phyloP scores from a whole-genome alignment of 2,329 filamentous ascomycete genomes.

The Aspergillus sclerotialis region DNA sequence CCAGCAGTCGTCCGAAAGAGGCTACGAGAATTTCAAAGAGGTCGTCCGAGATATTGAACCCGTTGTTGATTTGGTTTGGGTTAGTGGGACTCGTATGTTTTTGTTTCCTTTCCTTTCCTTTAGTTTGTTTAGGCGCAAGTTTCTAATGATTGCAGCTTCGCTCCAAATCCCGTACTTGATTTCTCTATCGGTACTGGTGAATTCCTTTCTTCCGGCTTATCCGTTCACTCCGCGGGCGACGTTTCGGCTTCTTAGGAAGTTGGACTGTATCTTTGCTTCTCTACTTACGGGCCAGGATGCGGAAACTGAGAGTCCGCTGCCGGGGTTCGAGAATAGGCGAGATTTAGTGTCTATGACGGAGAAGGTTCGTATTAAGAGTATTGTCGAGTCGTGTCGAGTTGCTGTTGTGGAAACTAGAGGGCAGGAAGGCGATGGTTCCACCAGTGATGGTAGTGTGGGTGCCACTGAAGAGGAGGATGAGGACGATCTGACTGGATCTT shows the following conservation, averaged over 20 bases:
- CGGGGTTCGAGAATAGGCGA: slow-evolving; percentile 60
- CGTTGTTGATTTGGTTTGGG: slow-evolving; percentile 76
- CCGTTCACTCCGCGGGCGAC: slow-evolving; percentile 60
- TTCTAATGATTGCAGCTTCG: slow-evolving; percentile 47
- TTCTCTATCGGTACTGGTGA: slow-evolving; percentile 65
- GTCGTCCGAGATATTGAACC: slow-evolving; percentile 67
- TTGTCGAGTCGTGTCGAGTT: slow-evolving; percentile 70
- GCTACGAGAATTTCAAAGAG: slow-evolving; percentile 59
- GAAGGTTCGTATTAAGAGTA: slow-evolving; percentile 77
- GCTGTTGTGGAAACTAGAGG: slow-evolving; percentile 59
- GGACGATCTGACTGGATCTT: slow-evolving; percentile 15
- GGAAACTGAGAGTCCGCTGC: slow-evolving; percentile 57
- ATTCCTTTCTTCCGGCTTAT: slow-evolving; percentile 66
- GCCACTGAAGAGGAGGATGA: slow-evolving; percentile 31
- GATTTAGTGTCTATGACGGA: slow-evolving; percentile 62
- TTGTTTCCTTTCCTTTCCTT: neutral
- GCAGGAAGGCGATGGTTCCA: slow-evolving; percentile 37
- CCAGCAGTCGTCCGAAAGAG: slow-evolving; percentile 31
- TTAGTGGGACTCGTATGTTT: slow-evolving; percentile 72
- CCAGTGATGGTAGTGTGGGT: slow-evolving; percentile 30
- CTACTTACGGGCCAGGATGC: slow-evolving; percentile 62
- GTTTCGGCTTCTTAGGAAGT: slow-evolving; percentile 65
- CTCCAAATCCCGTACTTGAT: slow-evolving; percentile 81
- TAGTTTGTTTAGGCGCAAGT: no score
- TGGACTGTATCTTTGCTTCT: slow-evolving; percentile 77